Evolutionary conservation across 257 asterid genomes (phyloP), one percentile per base, ranked within the genome.

Genomic region (Lantana camara): DNA sequence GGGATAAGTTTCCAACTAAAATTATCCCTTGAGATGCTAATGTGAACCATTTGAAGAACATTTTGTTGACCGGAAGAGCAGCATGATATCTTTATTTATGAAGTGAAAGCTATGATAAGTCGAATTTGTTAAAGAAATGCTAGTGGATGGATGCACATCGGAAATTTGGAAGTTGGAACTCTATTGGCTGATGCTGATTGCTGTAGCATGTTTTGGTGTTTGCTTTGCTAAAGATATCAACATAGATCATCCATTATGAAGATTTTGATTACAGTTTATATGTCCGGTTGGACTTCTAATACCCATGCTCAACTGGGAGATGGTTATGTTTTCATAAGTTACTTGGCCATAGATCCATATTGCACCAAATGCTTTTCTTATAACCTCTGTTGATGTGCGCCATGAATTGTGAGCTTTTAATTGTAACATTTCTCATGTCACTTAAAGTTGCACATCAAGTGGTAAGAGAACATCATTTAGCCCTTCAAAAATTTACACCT

Each of bases 1-100:
- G 37, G 11, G 10, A 9, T 7, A 1, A 35, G 12, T 27, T 54
- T 54, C 51, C 14, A 5, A 3, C 48, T 10, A 11, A n/a, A 57
- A 4, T 19, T 14, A 22, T n/a, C 6, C 20, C 51, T 37, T 32
- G 19, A 9, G 38, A 62, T 46, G 19, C 46, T 48, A 45, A 20
- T 44, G 21, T 48, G 50, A 14, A 46, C 9, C 5, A 30, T 27
- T 46, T 38, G 12, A 30, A 59, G 74, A 42, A 69, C 49, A 38
- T 47, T 37, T 14, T 58, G 21, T 34, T 29, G 9, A 29, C 38
- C 32, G 32, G 13, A 17, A 7, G 55, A 21, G 30, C 14, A 19
- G 37, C 34, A 49, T 47, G 14, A 21, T 20, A 1, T 53, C 20
- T 17, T 20, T 1, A 27, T 57, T 63, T 40, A 15, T 23, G 20